A percentile compares a stretch with the other conserved stretches of the same genome.
Conservation (phyloP, 805 yeast genomes). For the Metschnikowia anglica region DNA sequence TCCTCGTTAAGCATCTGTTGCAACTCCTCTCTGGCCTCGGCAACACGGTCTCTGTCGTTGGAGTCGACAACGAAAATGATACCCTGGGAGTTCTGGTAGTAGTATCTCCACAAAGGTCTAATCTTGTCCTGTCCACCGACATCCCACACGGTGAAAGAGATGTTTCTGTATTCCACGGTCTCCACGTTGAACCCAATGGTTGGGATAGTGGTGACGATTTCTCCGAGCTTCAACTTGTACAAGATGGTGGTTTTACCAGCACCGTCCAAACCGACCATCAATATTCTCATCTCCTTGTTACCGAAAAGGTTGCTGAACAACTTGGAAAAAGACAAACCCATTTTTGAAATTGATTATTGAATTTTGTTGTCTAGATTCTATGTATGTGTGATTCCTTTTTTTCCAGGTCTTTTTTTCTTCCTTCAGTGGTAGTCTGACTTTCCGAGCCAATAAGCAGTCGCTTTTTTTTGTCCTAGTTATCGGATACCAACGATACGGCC, state of each 20-base stretch:
- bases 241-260: constrained; percentile 98
- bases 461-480: not conserved
- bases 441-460: constrained; percentile 7
- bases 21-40: constrained; percentile 97
- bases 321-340: constrained; percentile 96
- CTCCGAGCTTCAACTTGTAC: constrained; percentile 92
- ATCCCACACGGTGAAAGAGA: constrained; percentile 97
- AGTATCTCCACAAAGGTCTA: constrained; percentile 98
- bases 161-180: constrained; percentile 95
- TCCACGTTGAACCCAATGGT: constrained; percentile 97
- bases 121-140: constrained; percentile 99
- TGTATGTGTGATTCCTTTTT: not conserved
- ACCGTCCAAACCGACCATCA: constrained; percentile 97
- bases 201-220: constrained; percentile 94
- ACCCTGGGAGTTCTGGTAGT: constrained; percentile 98
- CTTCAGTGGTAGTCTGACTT: constrained; percentile 6
- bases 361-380: constrained; percentile 8
- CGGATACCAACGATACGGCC: constrained; percentile 1
- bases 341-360: constrained; percentile 25
- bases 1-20: constrained; percentile 98
- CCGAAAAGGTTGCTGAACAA: constrained; percentile 94
- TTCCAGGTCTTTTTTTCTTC: too few relatives aligned
- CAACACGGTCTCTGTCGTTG: constrained; percentile 95
- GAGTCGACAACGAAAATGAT: constrained; percentile 97
- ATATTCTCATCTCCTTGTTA: constrained; percentile 96